A percentile compares a stretch with the other conserved stretches of the same genome.
Evolutionary conservation across 164 flowering plant species (phyloP).

Genomic region (Tetracentron sinense): DNA sequence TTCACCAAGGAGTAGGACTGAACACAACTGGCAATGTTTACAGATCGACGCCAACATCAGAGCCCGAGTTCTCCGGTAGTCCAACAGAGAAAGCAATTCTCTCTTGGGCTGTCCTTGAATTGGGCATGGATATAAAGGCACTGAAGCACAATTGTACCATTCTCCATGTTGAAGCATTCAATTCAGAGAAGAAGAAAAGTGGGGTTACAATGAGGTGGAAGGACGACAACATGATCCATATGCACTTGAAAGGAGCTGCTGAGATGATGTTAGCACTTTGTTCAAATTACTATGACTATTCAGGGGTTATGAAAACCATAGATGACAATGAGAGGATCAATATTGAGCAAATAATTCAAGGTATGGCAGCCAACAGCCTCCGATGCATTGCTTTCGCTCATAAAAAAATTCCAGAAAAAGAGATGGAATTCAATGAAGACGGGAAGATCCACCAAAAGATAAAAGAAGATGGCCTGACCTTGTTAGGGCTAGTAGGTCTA

Average conservation of each 20-base stretch:
- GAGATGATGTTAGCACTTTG: constrained; percentile 54
- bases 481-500: constrained; percentile 49
- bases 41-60: constrained; percentile 13
- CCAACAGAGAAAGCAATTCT: constrained; percentile 57
- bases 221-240: constrained; percentile 20
- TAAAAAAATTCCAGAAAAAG: constrained; percentile 16
- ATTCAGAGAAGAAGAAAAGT: constrained; percentile 55
- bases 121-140: no score
- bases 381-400: constrained; percentile 69
- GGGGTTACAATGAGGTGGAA: constrained; percentile 37
- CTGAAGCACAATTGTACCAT: constrained; percentile 19
- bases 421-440: background rate
- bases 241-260: constrained; percentile 71
- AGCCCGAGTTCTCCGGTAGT: no score
- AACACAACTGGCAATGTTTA: constrained; percentile 50
- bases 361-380: constrained; percentile 60
- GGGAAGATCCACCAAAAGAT: constrained; percentile 8
- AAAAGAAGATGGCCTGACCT: constrained; percentile 30
- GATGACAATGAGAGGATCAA: constrained; percentile 15
- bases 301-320: constrained; percentile 28
- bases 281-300: no score
- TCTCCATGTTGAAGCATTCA: constrained; percentile 55
- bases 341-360: constrained; percentile 37
- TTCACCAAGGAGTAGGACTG: constrained; percentile 45
- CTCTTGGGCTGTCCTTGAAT: constrained; percentile 45